Percentiles rank a stretch among this genome's conserved stretches.
These are phyloP conservation scores for Claviceps maximensis DNA, from an alignment of 2,329 filamentous ascomycete genomes.

Conservation along the genomic window DNA sequence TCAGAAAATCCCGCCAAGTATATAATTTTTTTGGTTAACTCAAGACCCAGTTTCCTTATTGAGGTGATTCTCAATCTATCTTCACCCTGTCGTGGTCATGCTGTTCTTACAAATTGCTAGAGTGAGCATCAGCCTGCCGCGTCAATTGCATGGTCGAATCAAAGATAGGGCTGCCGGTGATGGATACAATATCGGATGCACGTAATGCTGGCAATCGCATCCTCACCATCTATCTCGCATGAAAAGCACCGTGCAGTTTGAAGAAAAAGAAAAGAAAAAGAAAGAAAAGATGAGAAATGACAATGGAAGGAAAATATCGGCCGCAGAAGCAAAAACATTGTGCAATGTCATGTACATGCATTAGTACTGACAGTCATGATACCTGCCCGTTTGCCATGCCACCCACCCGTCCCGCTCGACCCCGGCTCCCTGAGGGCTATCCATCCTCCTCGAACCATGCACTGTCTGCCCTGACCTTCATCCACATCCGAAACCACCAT, in stretches of 20 bases:
- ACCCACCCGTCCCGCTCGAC: background rate
- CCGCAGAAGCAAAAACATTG: background rate
- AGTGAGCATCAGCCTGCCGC: background rate
- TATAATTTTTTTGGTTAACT: no score
- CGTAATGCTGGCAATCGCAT: background rate
- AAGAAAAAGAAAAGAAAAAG: no score
- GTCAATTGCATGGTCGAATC: background rate
- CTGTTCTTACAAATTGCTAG: background rate
- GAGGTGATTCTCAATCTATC: background rate
- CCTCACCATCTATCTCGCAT: background rate
- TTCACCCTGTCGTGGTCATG: background rate
- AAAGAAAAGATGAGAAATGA: background rate
- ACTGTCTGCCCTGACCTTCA: background rate
- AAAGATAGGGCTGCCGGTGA: background rate
- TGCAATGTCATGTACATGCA: background rate
- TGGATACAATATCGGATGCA: background rate
- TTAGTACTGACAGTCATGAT: background rate
- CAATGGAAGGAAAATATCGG: no score
- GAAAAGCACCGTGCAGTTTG: background rate
- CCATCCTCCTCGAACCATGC: background rate
- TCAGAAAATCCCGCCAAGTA: no score
- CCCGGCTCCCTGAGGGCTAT: background rate
- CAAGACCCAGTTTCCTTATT: no score
- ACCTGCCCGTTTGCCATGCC: background rate
- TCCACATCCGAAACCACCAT: background rate